Evolutionary conservation across 306 rosid species (phyloP).

Genomic region (Fragaria vesca): DNA sequence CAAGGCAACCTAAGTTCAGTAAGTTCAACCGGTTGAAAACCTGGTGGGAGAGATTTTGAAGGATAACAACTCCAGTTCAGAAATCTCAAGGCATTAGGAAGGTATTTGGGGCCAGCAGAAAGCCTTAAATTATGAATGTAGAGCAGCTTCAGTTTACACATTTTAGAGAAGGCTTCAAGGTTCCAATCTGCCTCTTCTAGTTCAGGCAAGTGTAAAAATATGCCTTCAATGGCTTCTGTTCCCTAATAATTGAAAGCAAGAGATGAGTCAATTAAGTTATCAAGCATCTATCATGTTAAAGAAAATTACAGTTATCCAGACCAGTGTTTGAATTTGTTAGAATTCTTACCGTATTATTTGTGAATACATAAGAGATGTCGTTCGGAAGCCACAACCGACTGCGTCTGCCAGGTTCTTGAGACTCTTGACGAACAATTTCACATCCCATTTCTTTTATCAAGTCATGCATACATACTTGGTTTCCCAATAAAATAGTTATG

Average conservation of each 20-base stretch:
- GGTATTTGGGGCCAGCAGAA: neutral
- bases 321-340: no score
- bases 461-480: constrained; percentile 24
- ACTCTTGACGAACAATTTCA: constrained; percentile 23
- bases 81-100: constrained; percentile 3
- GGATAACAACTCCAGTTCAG: constrained; percentile 5
- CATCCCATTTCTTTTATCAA: constrained; percentile 37
- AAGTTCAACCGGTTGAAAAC: neutral
- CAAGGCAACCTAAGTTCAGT: neutral
- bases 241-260: constrained; percentile 5
- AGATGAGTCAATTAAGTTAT: no score
- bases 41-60: constrained; percentile 9
- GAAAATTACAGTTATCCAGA: no score
- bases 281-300: no score
- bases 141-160: neutral
- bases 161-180: neutral
- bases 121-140: neutral
- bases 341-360: constrained; percentile 10
- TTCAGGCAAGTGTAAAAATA: neutral
- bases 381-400: constrained; percentile 23
- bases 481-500: neutral
- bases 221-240: neutral
- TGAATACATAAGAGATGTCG: constrained; percentile 29
- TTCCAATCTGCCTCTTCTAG: neutral
- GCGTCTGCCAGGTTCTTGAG: neutral